Conservation (phyloP, 2,329 filamentous ascomycete species). For the Mollisiaceae sp. region DNA sequence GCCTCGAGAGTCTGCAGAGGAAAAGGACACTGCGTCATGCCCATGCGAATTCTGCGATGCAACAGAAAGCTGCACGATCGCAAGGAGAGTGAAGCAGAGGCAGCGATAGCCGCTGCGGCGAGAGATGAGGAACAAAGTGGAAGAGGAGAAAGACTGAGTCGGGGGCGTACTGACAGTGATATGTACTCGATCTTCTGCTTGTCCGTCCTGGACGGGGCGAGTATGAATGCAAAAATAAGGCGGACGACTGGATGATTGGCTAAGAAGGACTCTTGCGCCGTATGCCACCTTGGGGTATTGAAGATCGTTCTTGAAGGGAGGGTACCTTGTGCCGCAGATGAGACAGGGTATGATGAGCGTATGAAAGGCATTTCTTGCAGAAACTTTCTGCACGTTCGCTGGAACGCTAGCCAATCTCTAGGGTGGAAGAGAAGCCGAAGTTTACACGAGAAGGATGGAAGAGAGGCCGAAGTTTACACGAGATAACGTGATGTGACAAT, state of each 20-base stretch:
- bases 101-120: conserved; percentile 25
- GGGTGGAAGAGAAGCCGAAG: too few species aligned
- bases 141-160: conserved; percentile 16
- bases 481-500: too few species aligned
- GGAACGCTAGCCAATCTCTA: too few species aligned
- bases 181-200: conserved; percentile 25
- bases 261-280: not conserved
- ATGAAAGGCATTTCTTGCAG: too few species aligned
- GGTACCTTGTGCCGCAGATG: not conserved
- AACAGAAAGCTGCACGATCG: conserved; percentile 33
- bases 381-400: too few species aligned
- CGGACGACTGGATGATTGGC: conserved; percentile 5
- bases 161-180: conserved; percentile 25
- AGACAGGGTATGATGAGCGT: too few species aligned
- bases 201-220: conserved; percentile 9
- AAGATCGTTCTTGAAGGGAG: not conserved
- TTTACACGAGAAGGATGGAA: too few species aligned
- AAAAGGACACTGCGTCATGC: conserved; percentile 32
- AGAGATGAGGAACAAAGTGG: conserved; percentile 21
- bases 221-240: conserved; percentile 7
- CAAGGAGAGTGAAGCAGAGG: conserved; percentile 34
- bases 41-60: conserved; percentile 24
- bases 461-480: too few species aligned
- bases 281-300: not conserved
- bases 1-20: conserved; percentile 29